Percentiles rank a stretch among this genome's conserved stretches.
Evolutionary conservation across 2,329 filamentous ascomycete species (phyloP).

Genomic region (Fusarium verticillioides): DNA sequence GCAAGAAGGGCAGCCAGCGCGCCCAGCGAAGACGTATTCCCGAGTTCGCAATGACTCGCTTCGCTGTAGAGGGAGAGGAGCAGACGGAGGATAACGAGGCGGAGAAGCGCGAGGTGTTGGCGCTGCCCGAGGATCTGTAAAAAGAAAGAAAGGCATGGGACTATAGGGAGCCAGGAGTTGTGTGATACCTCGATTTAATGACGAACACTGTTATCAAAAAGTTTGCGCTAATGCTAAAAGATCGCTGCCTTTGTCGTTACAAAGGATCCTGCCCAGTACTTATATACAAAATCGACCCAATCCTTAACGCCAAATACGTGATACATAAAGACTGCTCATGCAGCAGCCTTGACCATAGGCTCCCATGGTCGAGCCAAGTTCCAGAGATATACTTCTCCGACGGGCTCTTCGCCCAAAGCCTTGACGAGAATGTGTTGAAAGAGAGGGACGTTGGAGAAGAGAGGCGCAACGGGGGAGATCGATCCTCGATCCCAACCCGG

Average conservation of each 20-base stretch:
- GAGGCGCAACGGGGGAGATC: constrained; percentile 41
- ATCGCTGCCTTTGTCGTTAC: constrained; percentile 11
- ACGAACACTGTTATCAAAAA: constrained; percentile 36
- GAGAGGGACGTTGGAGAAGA: constrained; percentile 45
- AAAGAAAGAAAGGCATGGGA: constrained; percentile 33
- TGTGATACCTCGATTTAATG: constrained; percentile 47
- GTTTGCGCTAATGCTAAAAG: constrained; percentile 32
- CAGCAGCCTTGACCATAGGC: constrained; percentile 55
- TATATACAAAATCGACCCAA: constrained; percentile 22
- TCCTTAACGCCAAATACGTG: constrained; percentile 23
- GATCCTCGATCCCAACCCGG: constrained; percentile 44
- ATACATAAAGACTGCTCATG: constrained; percentile 34
- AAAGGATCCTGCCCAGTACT: constrained; percentile 7
- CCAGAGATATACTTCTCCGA: constrained; percentile 55
- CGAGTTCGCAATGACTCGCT: constrained; percentile 68
- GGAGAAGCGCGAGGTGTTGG: constrained; percentile 38
- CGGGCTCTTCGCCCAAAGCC: constrained; percentile 46
- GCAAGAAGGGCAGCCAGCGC: constrained; percentile 48
- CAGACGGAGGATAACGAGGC: constrained; percentile 38
- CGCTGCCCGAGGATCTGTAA: constrained; percentile 41
- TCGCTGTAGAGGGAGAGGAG: constrained; percentile 59
- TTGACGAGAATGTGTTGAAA: constrained; percentile 53
- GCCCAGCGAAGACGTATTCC: constrained; percentile 54
- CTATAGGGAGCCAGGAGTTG: constrained; percentile 45
- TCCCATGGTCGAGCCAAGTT: constrained; percentile 56